Conservation (phyloP, 306 rosid genomes). For the Lupinus albus region DNA sequence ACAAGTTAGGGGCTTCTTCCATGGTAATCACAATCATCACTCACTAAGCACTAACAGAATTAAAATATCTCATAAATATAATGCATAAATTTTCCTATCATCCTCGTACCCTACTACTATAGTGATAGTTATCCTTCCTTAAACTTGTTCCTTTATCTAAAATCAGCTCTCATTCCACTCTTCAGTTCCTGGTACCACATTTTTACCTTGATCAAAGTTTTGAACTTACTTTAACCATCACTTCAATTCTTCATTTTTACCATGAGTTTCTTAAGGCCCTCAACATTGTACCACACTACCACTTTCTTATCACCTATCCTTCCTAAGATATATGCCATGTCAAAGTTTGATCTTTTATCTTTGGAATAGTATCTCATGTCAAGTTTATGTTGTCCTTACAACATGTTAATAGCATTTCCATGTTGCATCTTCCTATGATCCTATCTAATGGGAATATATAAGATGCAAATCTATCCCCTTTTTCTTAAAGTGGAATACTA, state of each 20-base stretch:
- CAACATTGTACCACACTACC: slow-evolving; percentile 53
- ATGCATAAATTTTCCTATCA: not conserved
- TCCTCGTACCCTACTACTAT: too few relatives aligned
- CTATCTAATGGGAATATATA: slow-evolving; percentile 22
- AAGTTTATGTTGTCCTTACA: not conserved
- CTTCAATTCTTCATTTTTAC: not conserved
- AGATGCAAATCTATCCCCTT: not conserved
- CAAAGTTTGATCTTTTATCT: slow-evolving; percentile 63
- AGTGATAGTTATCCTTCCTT: too few relatives aligned
- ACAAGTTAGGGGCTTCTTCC: slow-evolving; percentile 32
- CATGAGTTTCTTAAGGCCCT: slow-evolving; percentile 79
- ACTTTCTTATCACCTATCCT: slow-evolving; percentile 46
- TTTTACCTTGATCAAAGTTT: not conserved
- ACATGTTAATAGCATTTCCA: not conserved
- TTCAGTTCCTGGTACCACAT: not conserved
- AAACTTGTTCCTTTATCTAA: not conserved
- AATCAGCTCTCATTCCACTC: not conserved
- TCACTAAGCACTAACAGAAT: not conserved
- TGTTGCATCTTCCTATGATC: not conserved
- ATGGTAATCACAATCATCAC: slow-evolving; percentile 31
- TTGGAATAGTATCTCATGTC: not conserved
- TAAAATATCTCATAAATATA: not conserved
- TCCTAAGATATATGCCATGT: slow-evolving; percentile 75
- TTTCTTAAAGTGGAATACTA: slow-evolving; percentile 9
- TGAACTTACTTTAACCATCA: not conserved